Evolutionary conservation across 2,329 filamentous ascomycete genomes (phyloP).

Genomic region (Aspergillus nomiae): DNA sequence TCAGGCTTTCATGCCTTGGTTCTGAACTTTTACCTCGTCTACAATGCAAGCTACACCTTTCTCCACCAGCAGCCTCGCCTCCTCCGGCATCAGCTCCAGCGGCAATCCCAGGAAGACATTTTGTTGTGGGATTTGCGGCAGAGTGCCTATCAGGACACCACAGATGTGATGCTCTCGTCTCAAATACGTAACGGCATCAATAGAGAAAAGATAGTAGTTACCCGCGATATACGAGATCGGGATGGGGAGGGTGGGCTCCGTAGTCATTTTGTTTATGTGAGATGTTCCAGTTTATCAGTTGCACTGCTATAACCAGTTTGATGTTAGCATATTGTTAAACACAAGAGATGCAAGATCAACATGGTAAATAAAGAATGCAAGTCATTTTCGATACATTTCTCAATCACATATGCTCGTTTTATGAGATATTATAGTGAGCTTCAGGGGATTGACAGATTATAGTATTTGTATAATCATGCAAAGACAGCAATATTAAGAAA

Average conservation of each 20-base stretch:
- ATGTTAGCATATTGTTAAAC: constrained; percentile 27
- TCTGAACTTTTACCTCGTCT: constrained; percentile 75
- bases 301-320: background rate
- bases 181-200: constrained; percentile 74
- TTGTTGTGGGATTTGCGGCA: constrained; percentile 91
- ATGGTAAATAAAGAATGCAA: constrained; percentile 19
- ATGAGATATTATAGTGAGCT: constrained; percentile 44
- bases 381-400: constrained; percentile 47
- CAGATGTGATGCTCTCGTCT: constrained; percentile 81
- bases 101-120: constrained; percentile 91
- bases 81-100: constrained; percentile 86
- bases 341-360: constrained; percentile 5
- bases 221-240: constrained; percentile 79
- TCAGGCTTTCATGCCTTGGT: constrained; percentile 62
- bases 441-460: constrained; percentile 87
- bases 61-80: constrained; percentile 78
- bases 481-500: constrained; percentile 13
- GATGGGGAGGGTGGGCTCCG: constrained; percentile 57
- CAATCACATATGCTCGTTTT: constrained; percentile 43
- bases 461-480: constrained; percentile 66
- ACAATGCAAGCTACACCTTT: constrained; percentile 76
- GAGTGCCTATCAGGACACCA: constrained; percentile 80
- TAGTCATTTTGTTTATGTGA: constrained; percentile 29
- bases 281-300: background rate
- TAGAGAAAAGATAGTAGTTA: constrained; percentile 87